These are phyloP conservation scores for Heimioporus punctisporus DNA, from an alignment of 1,284 basidiomycete genomes.

Conservation along the genomic window DNA sequence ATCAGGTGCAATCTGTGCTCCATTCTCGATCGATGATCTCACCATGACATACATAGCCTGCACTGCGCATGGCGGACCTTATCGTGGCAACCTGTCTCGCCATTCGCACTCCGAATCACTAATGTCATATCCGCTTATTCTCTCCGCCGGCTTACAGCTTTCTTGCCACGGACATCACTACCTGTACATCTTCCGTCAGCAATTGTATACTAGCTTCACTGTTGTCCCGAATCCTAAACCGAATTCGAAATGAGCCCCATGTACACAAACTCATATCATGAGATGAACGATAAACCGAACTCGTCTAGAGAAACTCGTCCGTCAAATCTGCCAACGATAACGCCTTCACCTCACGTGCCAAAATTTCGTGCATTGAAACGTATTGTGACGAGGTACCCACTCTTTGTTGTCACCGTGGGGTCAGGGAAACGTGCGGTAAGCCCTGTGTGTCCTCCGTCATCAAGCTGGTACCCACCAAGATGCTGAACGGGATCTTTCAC, in stretches of 20 bases:
- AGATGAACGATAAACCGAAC: too few relatives aligned
- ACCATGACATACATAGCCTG: conserved; percentile 15
- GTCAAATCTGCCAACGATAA: not conserved
- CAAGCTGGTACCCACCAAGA: too few relatives aligned
- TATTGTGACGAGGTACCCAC: conserved; percentile 15
- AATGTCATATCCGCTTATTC: not conserved
- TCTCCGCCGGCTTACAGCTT: not conserved
- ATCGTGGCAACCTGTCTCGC: conserved; percentile 34
- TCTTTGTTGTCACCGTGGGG: not conserved
- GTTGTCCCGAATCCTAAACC: not conserved
- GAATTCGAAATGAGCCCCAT: not conserved
- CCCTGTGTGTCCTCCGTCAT: too few relatives aligned
- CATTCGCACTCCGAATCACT: conserved; percentile 32
- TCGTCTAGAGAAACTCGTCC: too few relatives aligned
- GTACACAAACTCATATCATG: too few relatives aligned
- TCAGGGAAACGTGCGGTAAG: conserved; percentile 15
- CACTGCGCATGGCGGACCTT: conserved; percentile 26
- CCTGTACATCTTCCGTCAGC: not conserved
- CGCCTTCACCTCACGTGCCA: conserved; percentile 26
- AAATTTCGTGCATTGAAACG: conserved; percentile 23
- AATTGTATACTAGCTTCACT: conserved; percentile 2
- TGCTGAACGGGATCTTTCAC: too few relatives aligned
- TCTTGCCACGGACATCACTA: not conserved
- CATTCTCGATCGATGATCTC: conserved; percentile 3
- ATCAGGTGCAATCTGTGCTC: conserved; percentile 21